Percentiles rank a stretch among this genome's conserved stretches.
These are phyloP conservation scores for Chrysophaeum taylorii DNA, from an alignment of 352 stramenopile genomes.

Conservation along the genomic window DNA sequence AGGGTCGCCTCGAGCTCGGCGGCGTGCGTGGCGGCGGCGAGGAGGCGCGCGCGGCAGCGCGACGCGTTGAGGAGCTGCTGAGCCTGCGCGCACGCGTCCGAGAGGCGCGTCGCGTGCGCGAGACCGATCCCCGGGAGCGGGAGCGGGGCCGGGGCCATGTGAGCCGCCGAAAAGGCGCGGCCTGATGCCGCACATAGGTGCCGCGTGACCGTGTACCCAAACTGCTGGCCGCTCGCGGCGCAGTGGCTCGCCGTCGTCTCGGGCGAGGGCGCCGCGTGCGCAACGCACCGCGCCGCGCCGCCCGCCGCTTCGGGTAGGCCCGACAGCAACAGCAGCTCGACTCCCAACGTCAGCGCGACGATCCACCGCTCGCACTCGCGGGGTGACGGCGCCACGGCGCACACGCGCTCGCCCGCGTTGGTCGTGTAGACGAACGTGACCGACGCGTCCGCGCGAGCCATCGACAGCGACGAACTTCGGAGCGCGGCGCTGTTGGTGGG, in stretches of 20 bases:
- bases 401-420: constrained; percentile 9
- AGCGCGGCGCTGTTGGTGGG: neutral
- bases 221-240: neutral
- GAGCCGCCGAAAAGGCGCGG: neutral
- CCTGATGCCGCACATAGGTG: neutral
- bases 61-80: constrained; percentile 8
- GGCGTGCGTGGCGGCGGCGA: neutral
- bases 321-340: constrained; percentile 2
- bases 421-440: constrained; percentile 11
- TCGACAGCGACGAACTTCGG: no score
- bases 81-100: constrained; percentile 1
- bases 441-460: no score
- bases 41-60: neutral
- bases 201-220: constrained; percentile 13
- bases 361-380: constrained; percentile 4
- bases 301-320: constrained; percentile 6
- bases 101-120: neutral
- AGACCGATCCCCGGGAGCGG: constrained; percentile 3
- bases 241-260: neutral
- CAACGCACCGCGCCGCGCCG: neutral
- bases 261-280: neutral
- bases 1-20: neutral
- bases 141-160: neutral
- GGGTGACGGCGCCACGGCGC: constrained; percentile 4
- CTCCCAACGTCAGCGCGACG: constrained; percentile 1